Base-by-base conservation (phyloP, 768 basidiomycete genomes). In the Lentinula aciculospora region DNA sequence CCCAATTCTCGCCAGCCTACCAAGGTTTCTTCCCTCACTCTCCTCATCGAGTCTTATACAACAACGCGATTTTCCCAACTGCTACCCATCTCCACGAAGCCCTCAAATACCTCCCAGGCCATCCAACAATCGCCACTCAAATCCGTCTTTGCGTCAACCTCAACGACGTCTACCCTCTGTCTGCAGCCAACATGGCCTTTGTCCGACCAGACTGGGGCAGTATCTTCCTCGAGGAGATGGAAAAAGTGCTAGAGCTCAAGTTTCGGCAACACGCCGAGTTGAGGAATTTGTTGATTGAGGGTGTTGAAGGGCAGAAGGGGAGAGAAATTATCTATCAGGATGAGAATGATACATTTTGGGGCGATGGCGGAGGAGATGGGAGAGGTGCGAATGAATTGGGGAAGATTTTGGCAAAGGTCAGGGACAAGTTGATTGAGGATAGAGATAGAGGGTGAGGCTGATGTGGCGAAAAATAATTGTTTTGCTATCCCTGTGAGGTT, bases 51-150 rank as follows among this genome's bases (percentile, higher is more conserved):
- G 78, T 93, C 21, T 56, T 83, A 54, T 85, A 83, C 67, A 67
- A 75, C 34, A 75, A 81, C 31, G 73, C 72, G 54, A 68, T 70
- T 40, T 93, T 85, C 62, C 87, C 87, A 1, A 86, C 83, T 1
- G 90, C 86, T 9, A 68, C 84, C 63, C 90, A 92, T 62, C 75
- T 92, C n/a, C 79, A 83, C 55, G 88, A 92, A 69, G 88, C 89
- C 8, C 72, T 88, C 65, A 88, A 88, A 67, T 92, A 83, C 67
- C 64, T 82, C 50, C 58, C 58, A 36, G 74, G 76, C 2, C 67
- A 73, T 21, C 72, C 74, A 2, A 81, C 80, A 0, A 62, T 87
- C 17, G 82, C 83, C 10, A 83, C 88, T 56, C 63, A 64, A 28
- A 85, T 92, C 57, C 76, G 87, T 19, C 44, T n/a, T 1, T 72